Conservation (phyloP, 345 rosid species). For the Fremontodendron californicum region DNA sequence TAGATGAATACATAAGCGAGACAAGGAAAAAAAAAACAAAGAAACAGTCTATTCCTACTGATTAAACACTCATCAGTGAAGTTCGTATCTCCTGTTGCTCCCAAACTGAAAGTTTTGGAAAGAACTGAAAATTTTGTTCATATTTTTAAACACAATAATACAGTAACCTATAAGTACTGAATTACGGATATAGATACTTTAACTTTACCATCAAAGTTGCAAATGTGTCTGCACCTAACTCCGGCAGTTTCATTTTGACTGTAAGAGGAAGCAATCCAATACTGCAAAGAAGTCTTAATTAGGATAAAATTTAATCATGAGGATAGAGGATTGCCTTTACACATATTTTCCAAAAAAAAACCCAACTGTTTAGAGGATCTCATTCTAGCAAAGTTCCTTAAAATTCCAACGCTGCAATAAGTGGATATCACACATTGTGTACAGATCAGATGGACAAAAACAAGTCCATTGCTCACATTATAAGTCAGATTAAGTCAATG, state of each 20-base stretch:
- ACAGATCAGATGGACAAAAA: neutral
- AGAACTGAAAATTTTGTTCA: neutral
- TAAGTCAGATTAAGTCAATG: constrained; percentile 6
- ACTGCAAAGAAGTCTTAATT: neutral
- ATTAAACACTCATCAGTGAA: neutral
- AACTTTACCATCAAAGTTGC: neutral
- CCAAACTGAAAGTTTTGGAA: neutral
- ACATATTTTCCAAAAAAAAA: neutral
- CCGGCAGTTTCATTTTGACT: neutral
- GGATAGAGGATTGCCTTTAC: neutral
- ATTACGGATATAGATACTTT: neutral
- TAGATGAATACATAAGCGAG: neutral
- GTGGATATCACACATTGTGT: neutral
- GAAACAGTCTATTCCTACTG: neutral
- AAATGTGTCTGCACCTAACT: neutral
- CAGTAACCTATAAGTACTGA: neutral
- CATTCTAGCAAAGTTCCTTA: neutral
- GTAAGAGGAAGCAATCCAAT: neutral
- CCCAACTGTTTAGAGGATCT: neutral
- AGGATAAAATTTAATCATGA: neutral
- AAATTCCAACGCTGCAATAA: neutral
- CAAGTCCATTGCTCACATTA: neutral
- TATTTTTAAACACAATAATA: neutral
- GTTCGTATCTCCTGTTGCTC: neutral
- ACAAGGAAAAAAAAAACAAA: neutral